These are phyloP conservation scores for Phascolomyces articulosus DNA, from an alignment of 371 early-diverging fungal species.

Conservation along the genomic window DNA sequence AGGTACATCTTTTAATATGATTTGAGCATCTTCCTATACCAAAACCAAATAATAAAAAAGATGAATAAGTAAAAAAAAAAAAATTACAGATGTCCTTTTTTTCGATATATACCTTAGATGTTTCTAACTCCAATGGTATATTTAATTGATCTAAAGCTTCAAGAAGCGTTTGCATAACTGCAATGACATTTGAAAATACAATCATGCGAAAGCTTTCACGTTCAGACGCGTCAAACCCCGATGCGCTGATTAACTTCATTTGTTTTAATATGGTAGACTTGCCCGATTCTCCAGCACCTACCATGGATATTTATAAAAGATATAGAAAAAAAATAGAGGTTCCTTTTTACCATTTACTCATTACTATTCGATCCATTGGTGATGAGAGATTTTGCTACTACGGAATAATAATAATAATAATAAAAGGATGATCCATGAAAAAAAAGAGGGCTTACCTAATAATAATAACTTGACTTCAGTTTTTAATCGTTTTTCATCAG, in stretches of 20 bases:
- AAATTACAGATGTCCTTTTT: slow-evolving; percentile 19
- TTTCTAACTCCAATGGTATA: slow-evolving; percentile 49
- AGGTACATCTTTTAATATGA: slow-evolving; percentile 34
- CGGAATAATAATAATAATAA: background rate
- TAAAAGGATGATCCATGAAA: background rate
- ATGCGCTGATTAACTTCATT: slow-evolving; percentile 91
- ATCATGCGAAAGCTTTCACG: slow-evolving; percentile 81
- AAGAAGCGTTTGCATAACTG: slow-evolving; percentile 83
- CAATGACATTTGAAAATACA: slow-evolving; percentile 84
- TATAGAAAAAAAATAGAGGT: background rate
- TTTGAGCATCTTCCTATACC: background rate
- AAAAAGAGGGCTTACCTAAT: slow-evolving; percentile 48
- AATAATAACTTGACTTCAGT: slow-evolving; percentile 87
- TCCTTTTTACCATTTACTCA: background rate
- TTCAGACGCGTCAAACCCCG: slow-evolving; percentile 83
- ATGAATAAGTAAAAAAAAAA: background rate
- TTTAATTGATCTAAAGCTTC: slow-evolving; percentile 78
- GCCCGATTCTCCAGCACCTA: slow-evolving; percentile 95
- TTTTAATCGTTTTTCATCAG: slow-evolving; percentile 64
- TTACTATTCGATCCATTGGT: background rate
- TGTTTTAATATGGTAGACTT: slow-evolving; percentile 95
- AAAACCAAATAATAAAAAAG: background rate
- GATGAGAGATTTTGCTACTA: too few relatives aligned
- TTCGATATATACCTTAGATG: slow-evolving; percentile 27
- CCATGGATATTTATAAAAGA: background rate